Percentiles rank a stretch among this genome's conserved stretches.
Conservation (phyloP, 371 early-diverging fungal species). For the Mucor sp. region DNA sequence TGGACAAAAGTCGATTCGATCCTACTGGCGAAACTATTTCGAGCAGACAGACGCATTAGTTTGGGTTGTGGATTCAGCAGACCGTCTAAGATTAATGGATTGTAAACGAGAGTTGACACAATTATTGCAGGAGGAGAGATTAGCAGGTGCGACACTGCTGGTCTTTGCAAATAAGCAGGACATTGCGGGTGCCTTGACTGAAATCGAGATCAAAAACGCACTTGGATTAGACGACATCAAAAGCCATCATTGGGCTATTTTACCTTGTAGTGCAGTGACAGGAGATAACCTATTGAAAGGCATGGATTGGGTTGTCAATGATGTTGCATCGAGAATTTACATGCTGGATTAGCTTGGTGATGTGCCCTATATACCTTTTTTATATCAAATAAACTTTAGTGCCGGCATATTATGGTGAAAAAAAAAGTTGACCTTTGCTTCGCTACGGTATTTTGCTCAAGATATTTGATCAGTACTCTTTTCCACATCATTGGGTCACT, state of each 20-base stretch:
- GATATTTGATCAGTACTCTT: too few relatives aligned
- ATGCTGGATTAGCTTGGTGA: constrained; percentile 51
- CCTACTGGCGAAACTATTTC: constrained; percentile 99
- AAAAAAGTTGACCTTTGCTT: too few relatives aligned
- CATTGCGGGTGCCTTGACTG: constrained; percentile 78
- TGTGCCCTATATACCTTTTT: not conserved
- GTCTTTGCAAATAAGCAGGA: constrained; percentile 98
- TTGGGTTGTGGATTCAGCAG: constrained; percentile 98
- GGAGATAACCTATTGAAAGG: constrained; percentile 86
- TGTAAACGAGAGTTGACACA: constrained; percentile 77
- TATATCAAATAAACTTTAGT: not conserved
- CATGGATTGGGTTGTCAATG: constrained; percentile 93
- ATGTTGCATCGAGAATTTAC: constrained; percentile 89
- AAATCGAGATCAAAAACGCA: constrained; percentile 71
- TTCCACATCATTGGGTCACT: too few relatives aligned
- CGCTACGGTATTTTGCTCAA: too few relatives aligned
- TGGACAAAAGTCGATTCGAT: constrained; percentile 96
- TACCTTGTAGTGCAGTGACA: constrained; percentile 88
- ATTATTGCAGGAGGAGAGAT: constrained; percentile 87
- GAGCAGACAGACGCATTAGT: constrained; percentile 98
- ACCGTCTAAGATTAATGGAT: constrained; percentile 79
- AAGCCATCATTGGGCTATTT: constrained; percentile 93
- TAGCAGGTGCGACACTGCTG: constrained; percentile 90
- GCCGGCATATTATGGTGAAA: too few relatives aligned
- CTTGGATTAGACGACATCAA: constrained; percentile 75